These are phyloP conservation scores for Zopfia rhizophila DNA, from an alignment of 2,329 filamentous ascomycete genomes.

Conservation along the genomic window DNA sequence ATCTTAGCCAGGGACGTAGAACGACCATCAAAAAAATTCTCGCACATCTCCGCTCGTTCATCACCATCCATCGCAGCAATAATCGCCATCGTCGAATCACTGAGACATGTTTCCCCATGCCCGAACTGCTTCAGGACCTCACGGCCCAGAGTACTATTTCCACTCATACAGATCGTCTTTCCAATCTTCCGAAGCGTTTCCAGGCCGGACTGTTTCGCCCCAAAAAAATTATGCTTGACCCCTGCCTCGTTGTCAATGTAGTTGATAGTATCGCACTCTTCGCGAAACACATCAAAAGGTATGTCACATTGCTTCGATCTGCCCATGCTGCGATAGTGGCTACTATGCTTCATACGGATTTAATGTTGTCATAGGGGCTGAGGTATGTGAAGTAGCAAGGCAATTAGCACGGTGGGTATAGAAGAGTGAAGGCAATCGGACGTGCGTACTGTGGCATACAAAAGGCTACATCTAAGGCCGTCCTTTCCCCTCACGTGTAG, in stretches of 20 bases:
- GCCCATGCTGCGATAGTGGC: background rate
- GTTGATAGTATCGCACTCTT: background rate
- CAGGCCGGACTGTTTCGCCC: slow-evolving; percentile 11
- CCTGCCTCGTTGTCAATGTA: slow-evolving; percentile 7
- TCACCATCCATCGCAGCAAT: slow-evolving; percentile 3
- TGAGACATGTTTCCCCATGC: background rate
- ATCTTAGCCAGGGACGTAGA: slow-evolving; percentile 11
- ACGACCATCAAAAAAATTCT: slow-evolving; percentile 8
- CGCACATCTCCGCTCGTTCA: slow-evolving; percentile 7
- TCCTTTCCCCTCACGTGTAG: too few species aligned
- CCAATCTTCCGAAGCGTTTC: slow-evolving; percentile 17
- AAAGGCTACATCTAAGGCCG: too few species aligned
- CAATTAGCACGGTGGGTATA: too few species aligned
- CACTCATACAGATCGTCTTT: slow-evolving; percentile 12
- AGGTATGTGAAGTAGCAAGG: too few species aligned
- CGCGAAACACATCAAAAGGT: background rate
- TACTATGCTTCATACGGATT: too few species aligned
- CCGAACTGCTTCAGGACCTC: slow-evolving; percentile 6
- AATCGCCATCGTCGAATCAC: background rate
- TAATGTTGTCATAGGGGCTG: too few species aligned
- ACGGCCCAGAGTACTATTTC: slow-evolving; percentile 2
- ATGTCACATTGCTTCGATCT: slow-evolving; percentile 11
- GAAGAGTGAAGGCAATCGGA: too few species aligned
- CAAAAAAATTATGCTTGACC: background rate
- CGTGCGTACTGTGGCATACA: too few species aligned